Conservation (phyloP, 768 basidiomycete species). For the Rhodotorula sphaerocarpa region DNA sequence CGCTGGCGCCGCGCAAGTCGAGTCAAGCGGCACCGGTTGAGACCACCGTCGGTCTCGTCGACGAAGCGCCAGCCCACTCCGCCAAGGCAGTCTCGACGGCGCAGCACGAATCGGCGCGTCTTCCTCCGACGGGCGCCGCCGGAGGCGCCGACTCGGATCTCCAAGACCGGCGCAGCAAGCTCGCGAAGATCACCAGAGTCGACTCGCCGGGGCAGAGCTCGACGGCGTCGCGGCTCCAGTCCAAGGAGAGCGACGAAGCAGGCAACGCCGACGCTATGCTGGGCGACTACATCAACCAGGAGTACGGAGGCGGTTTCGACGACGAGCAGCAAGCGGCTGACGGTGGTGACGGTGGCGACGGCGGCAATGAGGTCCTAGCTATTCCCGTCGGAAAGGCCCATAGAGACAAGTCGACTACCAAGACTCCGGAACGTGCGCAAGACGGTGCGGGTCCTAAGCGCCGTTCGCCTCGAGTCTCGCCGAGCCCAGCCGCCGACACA, state of each 20-base stretch:
- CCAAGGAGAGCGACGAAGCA: not conserved
- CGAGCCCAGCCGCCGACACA: no score
- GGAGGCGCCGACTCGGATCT: not conserved
- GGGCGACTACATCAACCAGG: not conserved
- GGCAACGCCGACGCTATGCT: not conserved
- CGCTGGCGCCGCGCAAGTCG: constrained; percentile 3
- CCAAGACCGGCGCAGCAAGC: not conserved
- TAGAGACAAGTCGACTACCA: no score
- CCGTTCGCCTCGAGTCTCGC: no score
- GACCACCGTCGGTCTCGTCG: not conserved
- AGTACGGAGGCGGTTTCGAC: not conserved
- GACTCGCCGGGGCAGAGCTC: not conserved
- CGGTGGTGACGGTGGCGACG: not conserved
- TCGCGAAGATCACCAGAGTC: not conserved
- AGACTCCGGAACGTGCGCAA: no score
- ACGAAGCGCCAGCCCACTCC: no score
- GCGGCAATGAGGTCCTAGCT: not conserved
- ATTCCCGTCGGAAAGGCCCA: no score
- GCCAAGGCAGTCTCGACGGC: no score
- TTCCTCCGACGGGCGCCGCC: not conserved
- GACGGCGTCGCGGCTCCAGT: not conserved
- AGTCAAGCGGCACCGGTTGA: not conserved
- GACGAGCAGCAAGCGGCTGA: not conserved
- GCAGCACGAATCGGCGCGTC: no score
- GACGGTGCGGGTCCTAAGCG: no score